phyloP scores from a whole-genome alignment of 257 asterid genomes.

The Mitragyna speciosa region DNA sequence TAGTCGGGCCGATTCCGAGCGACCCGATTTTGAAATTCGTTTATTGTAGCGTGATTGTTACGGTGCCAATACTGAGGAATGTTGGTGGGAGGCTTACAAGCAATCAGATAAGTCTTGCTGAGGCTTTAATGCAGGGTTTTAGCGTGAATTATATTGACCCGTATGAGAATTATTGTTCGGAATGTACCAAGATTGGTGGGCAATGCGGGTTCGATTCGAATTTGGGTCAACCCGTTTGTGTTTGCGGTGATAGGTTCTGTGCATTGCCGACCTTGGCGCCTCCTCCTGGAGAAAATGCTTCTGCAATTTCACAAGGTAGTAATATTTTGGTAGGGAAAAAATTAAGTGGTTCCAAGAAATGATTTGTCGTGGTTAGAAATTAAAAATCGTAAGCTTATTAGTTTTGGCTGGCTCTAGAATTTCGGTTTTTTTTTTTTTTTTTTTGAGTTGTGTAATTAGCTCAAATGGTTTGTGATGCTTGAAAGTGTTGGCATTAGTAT shows the following conservation, averaged over 20 bases:
- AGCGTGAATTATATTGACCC: conserved; percentile 54
- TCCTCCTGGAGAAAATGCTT: conserved; percentile 25
- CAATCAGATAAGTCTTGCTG: conserved; percentile 32
- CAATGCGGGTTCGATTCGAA: conserved; percentile 53
- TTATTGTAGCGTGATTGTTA: conserved; percentile 34
- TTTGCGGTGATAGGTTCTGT: conserved; percentile 52
- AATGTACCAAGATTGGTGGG: conserved; percentile 48
- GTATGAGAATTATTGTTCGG: conserved; percentile 36
- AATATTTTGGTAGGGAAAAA: background rate
- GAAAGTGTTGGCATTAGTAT: background rate
- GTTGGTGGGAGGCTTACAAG: conserved; percentile 31
- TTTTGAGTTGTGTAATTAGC: background rate
- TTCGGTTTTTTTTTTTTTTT: background rate
- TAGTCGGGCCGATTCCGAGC: conserved; percentile 49
- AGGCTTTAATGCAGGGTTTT: conserved; percentile 57
- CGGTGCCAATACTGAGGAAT: conserved; percentile 35
- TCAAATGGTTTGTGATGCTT: background rate
- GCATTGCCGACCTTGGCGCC: conserved; percentile 24
- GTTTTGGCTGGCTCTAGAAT: background rate
- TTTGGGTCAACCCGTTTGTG: conserved; percentile 40
- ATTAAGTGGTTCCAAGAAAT: too few species aligned
- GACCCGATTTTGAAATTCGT: conserved; percentile 39
- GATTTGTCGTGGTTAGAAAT: background rate
- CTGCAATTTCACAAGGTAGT: conserved; percentile 7
- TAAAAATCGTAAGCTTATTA: background rate